phyloP scores from a whole-genome alignment of 2,329 filamentous ascomycete species.

The Scopulariopsis brevicaulis region DNA sequence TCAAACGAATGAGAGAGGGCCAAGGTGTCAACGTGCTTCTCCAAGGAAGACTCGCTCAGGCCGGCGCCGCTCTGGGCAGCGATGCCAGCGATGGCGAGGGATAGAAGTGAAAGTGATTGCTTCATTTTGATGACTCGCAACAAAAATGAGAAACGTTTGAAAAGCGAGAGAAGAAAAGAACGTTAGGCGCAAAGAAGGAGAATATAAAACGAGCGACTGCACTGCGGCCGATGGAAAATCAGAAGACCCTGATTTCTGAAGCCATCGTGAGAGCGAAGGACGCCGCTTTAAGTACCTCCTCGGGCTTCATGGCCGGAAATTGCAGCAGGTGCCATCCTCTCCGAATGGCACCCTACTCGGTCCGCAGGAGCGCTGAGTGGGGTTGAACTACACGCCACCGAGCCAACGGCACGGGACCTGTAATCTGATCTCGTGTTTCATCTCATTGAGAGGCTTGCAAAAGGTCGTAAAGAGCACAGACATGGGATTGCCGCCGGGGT shows the following conservation, averaged over 20 bases:
- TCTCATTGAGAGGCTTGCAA: background rate
- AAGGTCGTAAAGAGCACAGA: background rate
- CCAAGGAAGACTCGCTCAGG: constrained; percentile 11
- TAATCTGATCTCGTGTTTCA: background rate
- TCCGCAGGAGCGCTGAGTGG: background rate
- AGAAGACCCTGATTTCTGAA: background rate
- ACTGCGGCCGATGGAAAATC: background rate
- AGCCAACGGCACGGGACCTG: background rate
- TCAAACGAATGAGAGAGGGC: constrained; percentile 39
- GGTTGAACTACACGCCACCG: background rate
- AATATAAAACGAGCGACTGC: background rate
- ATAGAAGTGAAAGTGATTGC: background rate
- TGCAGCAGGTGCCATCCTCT: background rate
- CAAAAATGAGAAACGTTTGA: background rate
- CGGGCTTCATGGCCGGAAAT: background rate
- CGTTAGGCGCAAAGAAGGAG: background rate
- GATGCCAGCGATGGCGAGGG: background rate
- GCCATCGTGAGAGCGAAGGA: background rate
- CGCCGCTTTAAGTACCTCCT: background rate
- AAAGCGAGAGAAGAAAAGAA: background rate
- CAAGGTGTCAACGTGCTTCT: constrained; percentile 26
- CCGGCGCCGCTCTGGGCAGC: background rate
- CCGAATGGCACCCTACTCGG: background rate
- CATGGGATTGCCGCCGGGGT: background rate
- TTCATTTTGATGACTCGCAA: background rate